Percentiles rank a stretch among this genome's conserved stretches.
Evolutionary conservation across 306 rosid species (phyloP).

Genomic region (Dryas alaskensis): DNA sequence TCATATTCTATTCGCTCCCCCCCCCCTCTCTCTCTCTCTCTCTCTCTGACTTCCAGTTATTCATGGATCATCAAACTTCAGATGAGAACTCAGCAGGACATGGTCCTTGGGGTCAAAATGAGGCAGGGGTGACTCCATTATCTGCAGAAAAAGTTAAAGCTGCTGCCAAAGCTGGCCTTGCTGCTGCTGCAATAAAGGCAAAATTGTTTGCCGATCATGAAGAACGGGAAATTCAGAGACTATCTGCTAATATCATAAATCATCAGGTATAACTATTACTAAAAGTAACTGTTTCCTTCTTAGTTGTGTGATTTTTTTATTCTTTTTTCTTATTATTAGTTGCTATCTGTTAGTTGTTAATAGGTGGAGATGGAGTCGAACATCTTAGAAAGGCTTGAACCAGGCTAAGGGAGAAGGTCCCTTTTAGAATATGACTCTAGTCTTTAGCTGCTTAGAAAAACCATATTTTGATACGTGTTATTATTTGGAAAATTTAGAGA

Average conservation of each 20-base stretch:
- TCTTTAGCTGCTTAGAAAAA: not conserved
- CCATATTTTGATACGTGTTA: not conserved
- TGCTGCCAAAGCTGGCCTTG: slow-evolving; percentile 91
- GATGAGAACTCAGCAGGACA: slow-evolving; percentile 56
- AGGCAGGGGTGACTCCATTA: slow-evolving; percentile 54
- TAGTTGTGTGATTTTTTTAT: not conserved
- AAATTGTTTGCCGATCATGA: slow-evolving; percentile 96
- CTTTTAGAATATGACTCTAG: slow-evolving; percentile 8
- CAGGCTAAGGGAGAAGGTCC: slow-evolving; percentile 18
- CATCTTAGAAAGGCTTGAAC: slow-evolving; percentile 24
- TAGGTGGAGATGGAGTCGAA: slow-evolving; percentile 20
- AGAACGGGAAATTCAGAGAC: slow-evolving; percentile 99
- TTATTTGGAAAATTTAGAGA: not conserved
- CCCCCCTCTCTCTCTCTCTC: not conserved
- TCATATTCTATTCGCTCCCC: not conserved
- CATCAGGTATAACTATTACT: slow-evolving; percentile 69
- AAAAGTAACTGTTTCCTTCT: not conserved
- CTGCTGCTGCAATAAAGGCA: slow-evolving; percentile 97
- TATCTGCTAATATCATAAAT: slow-evolving; percentile 85
- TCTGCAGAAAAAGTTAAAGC: slow-evolving; percentile 73
- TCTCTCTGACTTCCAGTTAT: slow-evolving; percentile 9
- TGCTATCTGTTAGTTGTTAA: not conserved
- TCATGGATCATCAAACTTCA: slow-evolving; percentile 34
- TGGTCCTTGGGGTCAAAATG: slow-evolving; percentile 59
- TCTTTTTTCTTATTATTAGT: not conserved